Percentiles rank a stretch among this genome's conserved stretches.
phyloP scores from a whole-genome alignment of 305 asterid genomes.

The Caryopteris hybrid region DNA sequence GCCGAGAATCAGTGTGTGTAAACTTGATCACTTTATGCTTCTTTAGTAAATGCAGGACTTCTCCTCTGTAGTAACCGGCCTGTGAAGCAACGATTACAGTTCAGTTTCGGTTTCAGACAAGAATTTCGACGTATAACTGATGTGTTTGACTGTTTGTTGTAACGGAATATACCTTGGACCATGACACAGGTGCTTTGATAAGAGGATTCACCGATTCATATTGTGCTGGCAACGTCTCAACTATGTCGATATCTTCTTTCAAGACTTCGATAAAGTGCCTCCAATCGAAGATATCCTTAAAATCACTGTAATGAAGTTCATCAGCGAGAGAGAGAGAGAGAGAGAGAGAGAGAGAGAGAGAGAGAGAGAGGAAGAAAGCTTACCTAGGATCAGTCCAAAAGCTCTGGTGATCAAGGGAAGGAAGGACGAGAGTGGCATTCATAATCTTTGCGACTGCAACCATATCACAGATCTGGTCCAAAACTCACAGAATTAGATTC shows the following conservation, averaged over 20 bases:
- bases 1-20: conserved; percentile 74
- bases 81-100: conserved; percentile 18
- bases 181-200: conserved; percentile 69
- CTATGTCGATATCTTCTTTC: conserved; percentile 58
- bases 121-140: not conserved
- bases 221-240: conserved; percentile 58
- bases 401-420: conserved; percentile 82
- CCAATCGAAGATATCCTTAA: conserved; percentile 92
- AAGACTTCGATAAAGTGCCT: conserved; percentile 63
- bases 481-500: not conserved
- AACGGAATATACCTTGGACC: conserved; percentile 96
- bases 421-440: conserved; percentile 86
- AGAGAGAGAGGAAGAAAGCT: not conserved
- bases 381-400: conserved; percentile 96
- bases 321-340: not conserved
- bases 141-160: not conserved
- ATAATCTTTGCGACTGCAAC: conserved; percentile 83
- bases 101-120: not conserved
- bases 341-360: not conserved
- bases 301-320: conserved; percentile 44
- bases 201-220: conserved; percentile 45
- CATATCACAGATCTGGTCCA: conserved; percentile 88
- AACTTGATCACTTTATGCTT: conserved; percentile 65
- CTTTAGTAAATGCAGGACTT: conserved; percentile 53
- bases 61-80: conserved; percentile 78